Percentiles rank a stretch among this genome's conserved stretches.
These are phyloP conservation scores for Phialophora macrospora DNA, from an alignment of 2,329 filamentous ascomycete genomes.

Conservation along the genomic window DNA sequence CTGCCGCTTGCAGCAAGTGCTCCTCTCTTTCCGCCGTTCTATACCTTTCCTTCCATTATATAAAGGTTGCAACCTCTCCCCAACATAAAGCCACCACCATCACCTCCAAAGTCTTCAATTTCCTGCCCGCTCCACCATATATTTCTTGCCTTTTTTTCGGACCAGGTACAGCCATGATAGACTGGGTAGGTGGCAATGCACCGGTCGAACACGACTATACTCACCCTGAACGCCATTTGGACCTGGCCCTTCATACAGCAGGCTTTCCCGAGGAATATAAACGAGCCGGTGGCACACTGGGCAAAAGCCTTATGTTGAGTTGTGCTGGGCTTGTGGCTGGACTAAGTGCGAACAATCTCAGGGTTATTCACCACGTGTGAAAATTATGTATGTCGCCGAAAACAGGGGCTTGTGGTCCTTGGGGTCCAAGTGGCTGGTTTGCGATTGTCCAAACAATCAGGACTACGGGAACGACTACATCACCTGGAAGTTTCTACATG, in stretches of 20 bases:
- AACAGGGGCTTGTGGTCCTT: neutral
- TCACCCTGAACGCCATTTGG: too few species aligned
- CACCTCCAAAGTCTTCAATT: too few species aligned
- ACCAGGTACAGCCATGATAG: too few species aligned
- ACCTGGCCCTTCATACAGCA: too few species aligned
- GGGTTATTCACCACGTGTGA: neutral
- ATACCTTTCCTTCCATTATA: neutral
- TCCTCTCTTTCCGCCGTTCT: neutral
- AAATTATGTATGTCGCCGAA: neutral
- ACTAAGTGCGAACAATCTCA: neutral
- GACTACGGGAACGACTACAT: neutral
- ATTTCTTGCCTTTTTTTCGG: too few species aligned
- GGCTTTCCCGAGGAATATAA: neutral
- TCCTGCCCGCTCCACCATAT: too few species aligned
- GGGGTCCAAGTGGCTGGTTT: neutral
- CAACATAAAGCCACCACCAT: too few species aligned
- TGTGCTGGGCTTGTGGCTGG: slow-evolving; percentile 3
- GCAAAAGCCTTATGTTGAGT: neutral
- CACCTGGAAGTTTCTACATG: neutral
- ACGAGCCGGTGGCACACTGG: neutral
- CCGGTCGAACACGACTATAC: too few species aligned
- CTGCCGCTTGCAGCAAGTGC: neutral
- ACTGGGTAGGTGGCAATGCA: too few species aligned
- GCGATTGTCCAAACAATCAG: neutral
- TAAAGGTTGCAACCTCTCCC: too few species aligned